phyloP scores from a whole-genome alignment of 169 alveolate species.

The Cryptosporidium viatorum region DNA sequence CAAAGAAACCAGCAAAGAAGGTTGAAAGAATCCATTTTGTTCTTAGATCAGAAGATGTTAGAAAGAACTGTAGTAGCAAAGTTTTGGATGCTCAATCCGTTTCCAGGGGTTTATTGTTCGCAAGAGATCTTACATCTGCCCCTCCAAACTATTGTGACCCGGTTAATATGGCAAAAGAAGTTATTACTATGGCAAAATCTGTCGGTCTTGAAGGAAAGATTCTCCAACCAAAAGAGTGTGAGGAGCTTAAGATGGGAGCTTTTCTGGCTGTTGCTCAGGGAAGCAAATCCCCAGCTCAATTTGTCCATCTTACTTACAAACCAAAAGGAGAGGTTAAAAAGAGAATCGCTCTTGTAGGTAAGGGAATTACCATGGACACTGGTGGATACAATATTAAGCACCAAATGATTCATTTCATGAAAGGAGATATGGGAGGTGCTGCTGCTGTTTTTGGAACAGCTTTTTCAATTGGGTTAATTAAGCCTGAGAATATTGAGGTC shows the following conservation, averaged over 20 bases:
- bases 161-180: constrained; percentile 81
- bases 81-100: constrained; percentile 1
- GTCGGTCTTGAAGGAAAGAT: constrained; percentile 84
- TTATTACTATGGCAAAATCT: constrained; percentile 79
- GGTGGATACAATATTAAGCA: constrained; percentile 93
- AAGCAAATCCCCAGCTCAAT: constrained; percentile 87
- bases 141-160: constrained; percentile 88
- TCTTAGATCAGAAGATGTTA: constrained; percentile 9
- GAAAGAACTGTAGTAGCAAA: constrained; percentile 1
- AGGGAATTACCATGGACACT: constrained; percentile 93
- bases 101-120: constrained; percentile 55
- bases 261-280: constrained; percentile 90
- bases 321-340: constrained; percentile 76
- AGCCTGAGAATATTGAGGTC: constrained; percentile 87
- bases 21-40: constrained; percentile 6
- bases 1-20: not conserved
- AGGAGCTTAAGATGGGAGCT: constrained; percentile 88
- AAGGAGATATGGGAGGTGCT: constrained; percentile 80
- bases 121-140: constrained; percentile 84
- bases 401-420: constrained; percentile 74
- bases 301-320: constrained; percentile 86
- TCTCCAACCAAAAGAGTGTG: constrained; percentile 84
- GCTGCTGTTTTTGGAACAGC: constrained; percentile 92
- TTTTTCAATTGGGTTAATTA: constrained; percentile 82
- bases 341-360: constrained; percentile 93